Percentiles rank a stretch among this genome's conserved stretches.
phyloP scores from a whole-genome alignment of 768 basidiomycete genomes.

The Podaxis sp. region DNA sequence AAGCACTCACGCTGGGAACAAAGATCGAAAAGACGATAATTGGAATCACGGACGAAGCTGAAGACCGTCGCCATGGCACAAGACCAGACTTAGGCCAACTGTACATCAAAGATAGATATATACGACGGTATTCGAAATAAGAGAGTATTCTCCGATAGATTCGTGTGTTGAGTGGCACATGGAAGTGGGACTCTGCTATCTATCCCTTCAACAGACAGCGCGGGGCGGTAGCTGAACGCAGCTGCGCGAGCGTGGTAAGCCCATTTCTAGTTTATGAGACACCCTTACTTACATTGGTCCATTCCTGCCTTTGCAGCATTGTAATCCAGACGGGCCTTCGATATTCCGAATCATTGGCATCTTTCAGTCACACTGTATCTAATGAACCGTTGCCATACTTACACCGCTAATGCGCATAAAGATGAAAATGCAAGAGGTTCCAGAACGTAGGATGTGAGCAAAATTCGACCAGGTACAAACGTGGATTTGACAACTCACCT shows the following conservation, averaged over 20 bases:
- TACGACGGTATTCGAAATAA: neutral
- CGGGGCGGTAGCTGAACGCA: neutral
- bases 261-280: neutral
- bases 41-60: slow-evolving; percentile 31
- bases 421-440: neutral
- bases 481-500: neutral
- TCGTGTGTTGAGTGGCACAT: neutral
- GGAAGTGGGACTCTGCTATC: neutral
- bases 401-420: neutral
- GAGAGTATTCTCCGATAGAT: neutral
- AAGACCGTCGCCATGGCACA: slow-evolving; percentile 4
- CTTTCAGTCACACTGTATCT: neutral
- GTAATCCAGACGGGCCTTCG: neutral
- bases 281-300: slow-evolving; percentile 3
- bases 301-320: slow-evolving; percentile 6
- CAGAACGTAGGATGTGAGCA: neutral
- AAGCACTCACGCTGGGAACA: slow-evolving; percentile 37
- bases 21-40: slow-evolving; percentile 28
- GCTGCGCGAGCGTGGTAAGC: neutral
- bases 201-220: neutral
- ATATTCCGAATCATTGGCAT: neutral
- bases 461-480: too few species aligned
- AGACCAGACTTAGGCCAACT: neutral
- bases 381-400: neutral
- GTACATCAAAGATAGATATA: neutral